These are phyloP conservation scores for Colletotrichum sp. DNA, from an alignment of 2,329 filamentous ascomycete species.

Conservation along the genomic window DNA sequence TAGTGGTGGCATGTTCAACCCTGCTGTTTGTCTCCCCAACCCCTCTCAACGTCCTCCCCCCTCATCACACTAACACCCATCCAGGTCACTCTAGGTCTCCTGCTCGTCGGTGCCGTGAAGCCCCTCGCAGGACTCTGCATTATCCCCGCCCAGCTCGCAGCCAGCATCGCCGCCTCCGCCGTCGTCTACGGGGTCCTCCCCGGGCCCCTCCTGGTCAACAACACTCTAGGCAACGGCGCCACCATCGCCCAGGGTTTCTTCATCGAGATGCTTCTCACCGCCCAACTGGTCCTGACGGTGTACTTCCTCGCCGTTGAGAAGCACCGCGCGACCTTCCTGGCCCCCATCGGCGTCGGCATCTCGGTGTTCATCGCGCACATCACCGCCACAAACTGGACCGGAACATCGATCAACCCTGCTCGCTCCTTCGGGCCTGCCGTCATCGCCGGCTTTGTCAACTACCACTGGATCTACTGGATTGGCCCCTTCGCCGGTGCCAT, in stretches of 20 bases:
- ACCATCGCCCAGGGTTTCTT: conserved; percentile 65
- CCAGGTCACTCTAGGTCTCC: conserved; percentile 61
- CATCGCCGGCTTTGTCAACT: conserved; percentile 42
- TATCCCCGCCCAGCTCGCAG: conserved; percentile 62
- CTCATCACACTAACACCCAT: not conserved
- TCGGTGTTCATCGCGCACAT: conserved; percentile 66
- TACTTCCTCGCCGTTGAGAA: conserved; percentile 77
- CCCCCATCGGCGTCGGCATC: conserved; percentile 74
- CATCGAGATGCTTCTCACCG: conserved; percentile 70
- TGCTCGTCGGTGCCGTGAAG: conserved; percentile 60
- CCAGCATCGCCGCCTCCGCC: conserved; percentile 62
- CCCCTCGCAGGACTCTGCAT: conserved; percentile 56
- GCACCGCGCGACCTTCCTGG: conserved; percentile 73
- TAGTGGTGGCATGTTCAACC: conserved; percentile 57
- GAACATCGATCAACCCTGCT: conserved; percentile 54
- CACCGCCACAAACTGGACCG: conserved; percentile 49
- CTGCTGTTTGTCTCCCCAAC: conserved; percentile 21
- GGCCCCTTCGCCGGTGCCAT: conserved; percentile 13
- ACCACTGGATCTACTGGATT: conserved; percentile 57
- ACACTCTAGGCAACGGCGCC: conserved; percentile 55
- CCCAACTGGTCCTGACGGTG: conserved; percentile 68
- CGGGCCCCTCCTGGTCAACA: conserved; percentile 57
- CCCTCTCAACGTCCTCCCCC: not conserved
- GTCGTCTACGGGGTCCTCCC: conserved; percentile 63
- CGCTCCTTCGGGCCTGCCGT: conserved; percentile 55